Evolutionary conservation across 441 rosid species (phyloP).

Genomic region (Heliophila coronopifolia): DNA sequence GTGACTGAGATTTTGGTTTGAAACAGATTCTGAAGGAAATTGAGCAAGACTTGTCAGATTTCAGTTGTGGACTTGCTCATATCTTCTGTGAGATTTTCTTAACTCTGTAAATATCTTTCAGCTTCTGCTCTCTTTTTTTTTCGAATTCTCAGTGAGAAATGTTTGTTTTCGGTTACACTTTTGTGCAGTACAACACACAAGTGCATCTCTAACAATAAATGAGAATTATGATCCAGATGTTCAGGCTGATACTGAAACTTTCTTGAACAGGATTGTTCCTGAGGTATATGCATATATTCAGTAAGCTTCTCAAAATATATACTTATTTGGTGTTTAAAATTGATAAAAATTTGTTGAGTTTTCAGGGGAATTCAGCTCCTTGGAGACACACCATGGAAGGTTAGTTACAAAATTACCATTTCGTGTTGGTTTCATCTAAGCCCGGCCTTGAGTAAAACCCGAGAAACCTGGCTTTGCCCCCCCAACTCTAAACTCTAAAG

Average conservation of each 20-base stretch:
- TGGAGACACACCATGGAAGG: conserved; percentile 97
- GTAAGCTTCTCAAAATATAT: background rate
- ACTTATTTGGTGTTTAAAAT: background rate
- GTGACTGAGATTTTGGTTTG: background rate
- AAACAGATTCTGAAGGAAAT: conserved; percentile 76
- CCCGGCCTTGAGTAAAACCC: too few relatives aligned
- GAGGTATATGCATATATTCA: conserved; percentile 37
- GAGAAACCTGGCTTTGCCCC: too few relatives aligned
- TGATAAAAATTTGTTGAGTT: background rate
- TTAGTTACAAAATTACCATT: conserved; percentile 16
- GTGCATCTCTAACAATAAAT: conserved; percentile 89
- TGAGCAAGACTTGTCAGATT: conserved; percentile 56
- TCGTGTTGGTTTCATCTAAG: background rate
- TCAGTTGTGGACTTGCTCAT: conserved; percentile 88
- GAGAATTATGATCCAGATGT: conserved; percentile 95
- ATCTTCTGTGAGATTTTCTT: conserved; percentile 51
- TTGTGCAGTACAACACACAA: conserved; percentile 72
- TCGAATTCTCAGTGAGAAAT: background rate
- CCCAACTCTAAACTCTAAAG: too few relatives aligned
- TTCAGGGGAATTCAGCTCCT: conserved; percentile 81
- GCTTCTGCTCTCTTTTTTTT: conserved; percentile 3
- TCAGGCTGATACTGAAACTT: conserved; percentile 84
- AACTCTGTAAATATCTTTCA: background rate
- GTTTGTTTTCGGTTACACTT: background rate
- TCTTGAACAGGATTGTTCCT: conserved; percentile 82